These are phyloP conservation scores for Acidiella bohemica DNA, from an alignment of 495 filamentous ascomycete genomes.

Conservation along the genomic window DNA sequence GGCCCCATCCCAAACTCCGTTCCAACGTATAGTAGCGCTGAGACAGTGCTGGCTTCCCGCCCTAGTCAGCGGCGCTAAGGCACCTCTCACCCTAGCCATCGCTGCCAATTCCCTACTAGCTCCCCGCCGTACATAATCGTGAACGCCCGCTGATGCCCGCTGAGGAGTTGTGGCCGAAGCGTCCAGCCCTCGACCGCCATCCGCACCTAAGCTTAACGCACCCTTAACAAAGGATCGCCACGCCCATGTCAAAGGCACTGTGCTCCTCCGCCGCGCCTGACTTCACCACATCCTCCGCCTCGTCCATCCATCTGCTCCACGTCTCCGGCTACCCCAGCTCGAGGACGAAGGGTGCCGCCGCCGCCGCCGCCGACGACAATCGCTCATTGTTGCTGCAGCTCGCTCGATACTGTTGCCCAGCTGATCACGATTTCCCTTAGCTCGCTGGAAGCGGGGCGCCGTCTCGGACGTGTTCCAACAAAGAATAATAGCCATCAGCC, in stretches of 20 bases:
- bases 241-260: constrained; percentile 13
- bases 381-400: background rate
- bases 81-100: no score
- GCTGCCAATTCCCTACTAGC: constrained; percentile 11
- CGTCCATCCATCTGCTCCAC: no score
- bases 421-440: no score
- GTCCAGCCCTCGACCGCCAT: constrained; percentile 22
- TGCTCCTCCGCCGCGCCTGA: constrained; percentile 4
- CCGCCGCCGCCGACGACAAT: no score
- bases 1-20: no score
- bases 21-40: no score
- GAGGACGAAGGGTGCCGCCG: no score
- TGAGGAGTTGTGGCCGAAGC: constrained; percentile 9
- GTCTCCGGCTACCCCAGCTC: no score
- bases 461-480: background rate
- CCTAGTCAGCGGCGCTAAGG: no score
- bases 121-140: constrained; percentile 13
- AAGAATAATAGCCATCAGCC: constrained; percentile 1
- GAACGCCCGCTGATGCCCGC: constrained; percentile 13
- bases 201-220: constrained; percentile 17
- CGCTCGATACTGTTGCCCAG: no score
- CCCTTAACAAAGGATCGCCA: constrained; percentile 22
- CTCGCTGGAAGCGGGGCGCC: no score
- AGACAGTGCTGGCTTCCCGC: no score
- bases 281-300: background rate